A percentile compares a stretch with the other conserved stretches of the same genome.
Conservation (phyloP, 768 basidiomycete species). For the Lactifluus pinguis region DNA sequence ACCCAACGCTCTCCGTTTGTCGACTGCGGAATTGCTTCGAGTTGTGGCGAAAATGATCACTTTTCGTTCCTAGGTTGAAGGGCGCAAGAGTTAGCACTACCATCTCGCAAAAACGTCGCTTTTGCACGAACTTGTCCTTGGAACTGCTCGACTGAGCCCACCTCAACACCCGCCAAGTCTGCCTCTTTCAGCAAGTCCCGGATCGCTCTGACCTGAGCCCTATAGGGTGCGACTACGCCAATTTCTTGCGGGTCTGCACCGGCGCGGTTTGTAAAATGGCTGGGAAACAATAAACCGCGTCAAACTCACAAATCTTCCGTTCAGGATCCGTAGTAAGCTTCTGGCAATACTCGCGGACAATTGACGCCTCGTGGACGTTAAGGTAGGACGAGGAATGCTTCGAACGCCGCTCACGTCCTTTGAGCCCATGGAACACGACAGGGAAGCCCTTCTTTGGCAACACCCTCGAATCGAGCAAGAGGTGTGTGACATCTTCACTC, state of each 20-base stretch:
- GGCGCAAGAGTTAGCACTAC: neutral
- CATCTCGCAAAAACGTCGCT: neutral
- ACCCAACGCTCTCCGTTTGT: slow-evolving; percentile 25
- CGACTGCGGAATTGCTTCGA: slow-evolving; percentile 24
- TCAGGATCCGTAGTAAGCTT: slow-evolving; percentile 22
- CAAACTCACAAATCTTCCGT: slow-evolving; percentile 26
- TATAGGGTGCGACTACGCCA: slow-evolving; percentile 33
- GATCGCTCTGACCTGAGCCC: slow-evolving; percentile 30
- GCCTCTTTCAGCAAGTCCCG: slow-evolving; percentile 20
- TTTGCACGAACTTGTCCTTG: slow-evolving; percentile 30
- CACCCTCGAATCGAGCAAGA: slow-evolving; percentile 23
- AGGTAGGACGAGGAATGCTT: slow-evolving; percentile 32
- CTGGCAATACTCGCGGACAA: slow-evolving; percentile 28
- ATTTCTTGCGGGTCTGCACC: slow-evolving; percentile 25
- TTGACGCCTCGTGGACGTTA: slow-evolving; percentile 30
- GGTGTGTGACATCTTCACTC: slow-evolving; percentile 22
- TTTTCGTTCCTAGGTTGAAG: slow-evolving; percentile 26
- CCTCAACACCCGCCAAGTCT: slow-evolving; percentile 22
- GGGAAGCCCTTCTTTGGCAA: slow-evolving; percentile 26
- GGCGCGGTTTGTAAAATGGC: neutral
- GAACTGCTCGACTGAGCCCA: slow-evolving; percentile 34
- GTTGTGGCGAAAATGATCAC: slow-evolving; percentile 32
- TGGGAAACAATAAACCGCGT: neutral
- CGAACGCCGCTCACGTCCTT: slow-evolving; percentile 28
- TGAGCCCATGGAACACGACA: slow-evolving; percentile 29